phyloP scores from a whole-genome alignment of 768 basidiomycete genomes.

The Trametes villosa region DNA sequence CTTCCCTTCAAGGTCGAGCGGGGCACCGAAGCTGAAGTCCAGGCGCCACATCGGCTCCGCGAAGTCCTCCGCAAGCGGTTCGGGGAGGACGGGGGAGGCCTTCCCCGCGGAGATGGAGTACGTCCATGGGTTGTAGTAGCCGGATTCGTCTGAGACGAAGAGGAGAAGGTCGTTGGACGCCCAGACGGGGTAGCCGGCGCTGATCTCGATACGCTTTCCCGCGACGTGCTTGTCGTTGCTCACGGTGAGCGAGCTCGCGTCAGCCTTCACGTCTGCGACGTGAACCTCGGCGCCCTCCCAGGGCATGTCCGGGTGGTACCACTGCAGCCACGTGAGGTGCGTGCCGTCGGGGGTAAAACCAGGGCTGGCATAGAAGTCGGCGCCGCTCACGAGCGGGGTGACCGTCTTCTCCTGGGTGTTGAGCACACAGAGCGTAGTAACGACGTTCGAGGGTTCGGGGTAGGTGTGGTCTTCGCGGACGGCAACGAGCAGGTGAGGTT shows the following conservation, averaged over 20 bases:
- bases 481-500: conserved; percentile 58
- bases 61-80: conserved; percentile 58
- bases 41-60: conserved; percentile 60
- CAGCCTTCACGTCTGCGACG: conserved; percentile 50
- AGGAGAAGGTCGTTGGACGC: conserved; percentile 55
- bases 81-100: conserved; percentile 44
- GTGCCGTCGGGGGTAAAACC: conserved; percentile 63
- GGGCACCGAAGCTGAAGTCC: conserved; percentile 50
- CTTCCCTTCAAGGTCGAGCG: conserved; percentile 42
- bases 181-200: conserved; percentile 67
- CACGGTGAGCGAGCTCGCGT: conserved; percentile 35
- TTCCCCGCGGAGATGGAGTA: conserved; percentile 44
- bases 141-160: conserved; percentile 67
- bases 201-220: conserved; percentile 52
- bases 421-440: conserved; percentile 62
- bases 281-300: conserved; percentile 68
- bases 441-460: conserved; percentile 52
- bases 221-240: conserved; percentile 50
- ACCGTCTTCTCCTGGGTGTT: conserved; percentile 50
- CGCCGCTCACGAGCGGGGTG: conserved; percentile 53
- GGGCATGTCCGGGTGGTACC: conserved; percentile 74
- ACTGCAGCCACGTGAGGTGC: conserved; percentile 64
- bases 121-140: conserved; percentile 70
- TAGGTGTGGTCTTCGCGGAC: conserved; percentile 74
- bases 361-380: conserved; percentile 74